Evolutionary conservation across 2,329 filamentous ascomycete genomes (phyloP).

Genomic region (Penicillium sp.): DNA sequence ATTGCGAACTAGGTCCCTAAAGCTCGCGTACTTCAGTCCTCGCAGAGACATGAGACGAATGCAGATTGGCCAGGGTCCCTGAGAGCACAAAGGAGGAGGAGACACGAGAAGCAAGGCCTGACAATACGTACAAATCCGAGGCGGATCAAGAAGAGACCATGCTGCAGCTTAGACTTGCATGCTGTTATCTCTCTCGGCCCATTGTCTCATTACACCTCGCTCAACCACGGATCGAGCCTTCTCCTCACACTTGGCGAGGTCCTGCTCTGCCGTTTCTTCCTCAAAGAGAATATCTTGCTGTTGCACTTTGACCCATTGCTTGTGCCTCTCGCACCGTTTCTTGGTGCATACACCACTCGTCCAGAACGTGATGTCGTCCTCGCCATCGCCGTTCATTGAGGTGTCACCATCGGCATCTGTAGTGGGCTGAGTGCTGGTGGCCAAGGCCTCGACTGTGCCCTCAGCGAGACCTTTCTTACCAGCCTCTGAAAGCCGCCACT

Average conservation of each 20-base stretch:
- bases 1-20: conserved; percentile 35
- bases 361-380: conserved; percentile 34
- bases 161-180: conserved; percentile 7
- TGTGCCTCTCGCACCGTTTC: conserved; percentile 51
- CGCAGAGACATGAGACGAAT: conserved; percentile 4
- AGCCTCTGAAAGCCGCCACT: conserved; percentile 44
- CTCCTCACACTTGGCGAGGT: conserved; percentile 41
- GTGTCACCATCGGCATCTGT: conserved; percentile 37
- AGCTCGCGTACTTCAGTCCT: neutral
- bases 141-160: neutral
- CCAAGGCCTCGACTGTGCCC: conserved; percentile 37
- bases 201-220: conserved; percentile 45
- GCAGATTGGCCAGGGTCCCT: conserved; percentile 10
- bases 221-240: conserved; percentile 46
- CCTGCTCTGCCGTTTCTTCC: conserved; percentile 40
- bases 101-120: conserved; percentile 16
- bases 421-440: conserved; percentile 24
- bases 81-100: conserved; percentile 5
- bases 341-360: conserved; percentile 48
- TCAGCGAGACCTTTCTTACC: conserved; percentile 43
- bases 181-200: conserved; percentile 36
- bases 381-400: conserved; percentile 34
- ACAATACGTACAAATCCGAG: conserved; percentile 28
- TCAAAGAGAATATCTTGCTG: conserved; percentile 49
- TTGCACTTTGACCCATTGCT: conserved; percentile 50